Evolutionary conservation across 164 flowering plant genomes (phyloP).

Genomic region (Chimonanthus praecox): DNA sequence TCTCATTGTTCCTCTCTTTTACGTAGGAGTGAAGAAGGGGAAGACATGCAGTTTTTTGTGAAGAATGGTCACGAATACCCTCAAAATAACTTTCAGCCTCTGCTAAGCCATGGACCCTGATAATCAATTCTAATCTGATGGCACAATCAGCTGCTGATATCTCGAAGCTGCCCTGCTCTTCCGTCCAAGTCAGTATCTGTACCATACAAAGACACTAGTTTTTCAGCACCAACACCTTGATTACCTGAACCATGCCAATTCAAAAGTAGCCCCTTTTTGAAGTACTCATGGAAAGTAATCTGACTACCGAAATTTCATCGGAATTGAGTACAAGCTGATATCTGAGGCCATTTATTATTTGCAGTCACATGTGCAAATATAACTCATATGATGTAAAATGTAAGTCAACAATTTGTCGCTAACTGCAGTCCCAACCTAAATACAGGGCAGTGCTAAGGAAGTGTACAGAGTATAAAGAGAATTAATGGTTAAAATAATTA

Average conservation of each 20-base stretch:
- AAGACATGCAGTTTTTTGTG: conserved; percentile 39
- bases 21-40: conserved; percentile 52
- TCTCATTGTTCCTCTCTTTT: conserved; percentile 25
- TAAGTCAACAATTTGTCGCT: background rate
- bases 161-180: conserved; percentile 20
- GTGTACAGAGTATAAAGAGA: too few relatives aligned
- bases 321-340: background rate
- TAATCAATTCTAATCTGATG: conserved; percentile 32
- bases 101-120: conserved; percentile 24
- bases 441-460: too few relatives aligned
- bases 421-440: too few relatives aligned
- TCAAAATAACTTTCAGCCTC: conserved; percentile 48
- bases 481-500: too few relatives aligned
- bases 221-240: conserved; percentile 1
- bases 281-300: background rate
- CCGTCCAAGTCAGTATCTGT: conserved; percentile 28
- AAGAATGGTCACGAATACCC: conserved; percentile 20
- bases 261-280: background rate
- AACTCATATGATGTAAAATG: background rate
- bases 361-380: background rate
- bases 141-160: conserved; percentile 40
- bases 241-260: background rate
- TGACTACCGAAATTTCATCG: background rate
- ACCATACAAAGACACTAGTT: conserved; percentile 6
- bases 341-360: background rate